Percentiles rank a stretch among this genome's conserved stretches.
Evolutionary conservation across 129 eudicot genomes (phyloP).

Genomic region (Arctium minus): DNA sequence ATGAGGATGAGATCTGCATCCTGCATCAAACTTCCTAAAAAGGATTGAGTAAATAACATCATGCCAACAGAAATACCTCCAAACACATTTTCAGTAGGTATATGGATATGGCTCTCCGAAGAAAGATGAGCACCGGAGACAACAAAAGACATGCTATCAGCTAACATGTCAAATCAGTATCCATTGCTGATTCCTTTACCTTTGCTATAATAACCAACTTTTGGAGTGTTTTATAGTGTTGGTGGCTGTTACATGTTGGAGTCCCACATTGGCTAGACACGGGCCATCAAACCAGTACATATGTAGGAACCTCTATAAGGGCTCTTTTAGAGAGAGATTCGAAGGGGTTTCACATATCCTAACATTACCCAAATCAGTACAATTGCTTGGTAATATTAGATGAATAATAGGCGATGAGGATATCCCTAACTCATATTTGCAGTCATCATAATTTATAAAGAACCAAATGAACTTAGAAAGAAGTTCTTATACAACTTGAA

Average conservation of each 20-base stretch:
- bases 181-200: too few species aligned
- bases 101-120: too few species aligned
- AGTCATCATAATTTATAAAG: neutral
- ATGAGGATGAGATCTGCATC: neutral
- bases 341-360: neutral
- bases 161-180: neutral
- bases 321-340: neutral
- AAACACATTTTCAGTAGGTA: too few species aligned
- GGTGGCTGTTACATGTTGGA: neutral
- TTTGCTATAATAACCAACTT: too few species aligned
- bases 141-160: neutral
- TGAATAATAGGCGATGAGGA: neutral
- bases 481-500: constrained; percentile 1
- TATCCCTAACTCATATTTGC: neutral
- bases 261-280: neutral
- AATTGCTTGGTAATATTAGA: neutral
- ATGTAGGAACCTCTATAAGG: neutral
- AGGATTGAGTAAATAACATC: too few species aligned
- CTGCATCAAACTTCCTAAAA: neutral
- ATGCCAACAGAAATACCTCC: too few species aligned
- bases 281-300: too few species aligned
- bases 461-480: neutral
- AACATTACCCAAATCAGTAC: neutral
- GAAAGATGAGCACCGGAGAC: neutral
- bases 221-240: neutral